Conservation (phyloP, 2,329 filamentous ascomycete genomes). For the Aspergillus brunneoviolaceus region DNA sequence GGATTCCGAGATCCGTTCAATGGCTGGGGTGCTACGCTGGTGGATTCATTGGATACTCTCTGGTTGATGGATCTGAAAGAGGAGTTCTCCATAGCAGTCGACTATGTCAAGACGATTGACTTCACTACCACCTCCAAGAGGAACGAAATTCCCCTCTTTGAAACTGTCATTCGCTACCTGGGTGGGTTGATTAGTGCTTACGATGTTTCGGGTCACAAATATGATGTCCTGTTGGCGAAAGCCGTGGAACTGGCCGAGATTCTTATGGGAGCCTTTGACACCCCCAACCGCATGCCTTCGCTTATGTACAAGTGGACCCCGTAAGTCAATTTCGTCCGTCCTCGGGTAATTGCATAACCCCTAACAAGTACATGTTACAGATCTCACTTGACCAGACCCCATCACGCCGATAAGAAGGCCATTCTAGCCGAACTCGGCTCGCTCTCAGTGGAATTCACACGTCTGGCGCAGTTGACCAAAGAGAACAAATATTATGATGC, state of each 20-base stretch:
- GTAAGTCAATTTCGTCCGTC: conserved; percentile 32
- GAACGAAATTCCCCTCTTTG: conserved; percentile 79
- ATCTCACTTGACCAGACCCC: conserved; percentile 46
- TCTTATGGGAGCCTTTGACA: conserved; percentile 81
- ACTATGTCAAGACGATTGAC: conserved; percentile 70
- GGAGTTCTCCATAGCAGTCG: conserved; percentile 77
- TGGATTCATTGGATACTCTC: conserved; percentile 78
- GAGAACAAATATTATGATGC: conserved; percentile 86
- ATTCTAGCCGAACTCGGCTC: conserved; percentile 72
- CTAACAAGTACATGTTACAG: not conserved
- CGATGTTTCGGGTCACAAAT: conserved; percentile 72
- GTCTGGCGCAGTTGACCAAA: conserved; percentile 79
- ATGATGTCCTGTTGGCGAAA: conserved; percentile 71
- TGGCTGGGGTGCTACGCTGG: conserved; percentile 84
- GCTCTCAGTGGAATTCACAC: conserved; percentile 83
- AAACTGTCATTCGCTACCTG: conserved; percentile 87
- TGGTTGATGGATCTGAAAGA: conserved; percentile 81
- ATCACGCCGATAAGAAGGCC: conserved; percentile 57
- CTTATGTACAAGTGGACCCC: conserved; percentile 78
- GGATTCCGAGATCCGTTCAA: conserved; percentile 77
- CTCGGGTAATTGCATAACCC: too few species aligned
- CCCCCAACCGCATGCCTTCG: conserved; percentile 88
- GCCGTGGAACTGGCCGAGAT: conserved; percentile 77
- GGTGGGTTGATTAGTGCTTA: conserved; percentile 84
- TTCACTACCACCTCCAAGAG: conserved; percentile 68